Evolutionary conservation across 1,284 basidiomycete genomes (phyloP), one percentile per base, ranked within the genome.

Genomic region (Agaricales sp.): DNA sequence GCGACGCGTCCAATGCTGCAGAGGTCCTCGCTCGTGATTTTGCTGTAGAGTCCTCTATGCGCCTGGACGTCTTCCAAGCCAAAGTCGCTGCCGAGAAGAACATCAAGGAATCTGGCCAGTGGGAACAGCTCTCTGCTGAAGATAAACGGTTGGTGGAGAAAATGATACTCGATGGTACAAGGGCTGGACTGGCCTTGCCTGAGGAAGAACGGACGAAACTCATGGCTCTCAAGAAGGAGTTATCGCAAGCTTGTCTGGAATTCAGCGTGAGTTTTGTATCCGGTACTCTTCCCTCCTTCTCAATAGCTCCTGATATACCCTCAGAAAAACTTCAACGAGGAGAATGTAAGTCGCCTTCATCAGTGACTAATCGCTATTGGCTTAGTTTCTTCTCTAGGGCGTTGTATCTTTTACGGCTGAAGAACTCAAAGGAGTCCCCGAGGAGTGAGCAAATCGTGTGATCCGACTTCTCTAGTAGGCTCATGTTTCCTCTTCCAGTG

Each of bases 291-390:
- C n/a, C 51, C 19, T 4, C n/a, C n/a, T n/a, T 11, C 48, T 20
- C 18, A 8, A 45, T 19, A 47, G 49, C 11, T 24, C 18, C 11
- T 41, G 30, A 45, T 45, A 11, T 23, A 47, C 18, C 50, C 20
- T 44, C 56, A 87, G 80, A 87, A 87, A 82, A 88, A 89, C 66
- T 87, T 82, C 64, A 91, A 90, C 57, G 86, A 92, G 62, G 89
- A 92, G 59, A 82, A 82, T 49, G 87, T 87, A 56, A 45, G 66
- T 37, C 11, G n/a, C 44, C 25, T 1, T 30, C 21, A 12, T 6
- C 16, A 18, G 43, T 16, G 2, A 43, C 6, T 23, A 13, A 1
- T 3, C 6, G 18, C 41, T 16, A 12, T n/a, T 51, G 43, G 8
- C 25, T 48, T 37, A 45, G 50, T 53, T 16, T n/a, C n/a, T n/a